These are phyloP conservation scores for Cinnamomum micranthum DNA, from an alignment of 164 flowering plant genomes.

Conservation along the genomic window DNA sequence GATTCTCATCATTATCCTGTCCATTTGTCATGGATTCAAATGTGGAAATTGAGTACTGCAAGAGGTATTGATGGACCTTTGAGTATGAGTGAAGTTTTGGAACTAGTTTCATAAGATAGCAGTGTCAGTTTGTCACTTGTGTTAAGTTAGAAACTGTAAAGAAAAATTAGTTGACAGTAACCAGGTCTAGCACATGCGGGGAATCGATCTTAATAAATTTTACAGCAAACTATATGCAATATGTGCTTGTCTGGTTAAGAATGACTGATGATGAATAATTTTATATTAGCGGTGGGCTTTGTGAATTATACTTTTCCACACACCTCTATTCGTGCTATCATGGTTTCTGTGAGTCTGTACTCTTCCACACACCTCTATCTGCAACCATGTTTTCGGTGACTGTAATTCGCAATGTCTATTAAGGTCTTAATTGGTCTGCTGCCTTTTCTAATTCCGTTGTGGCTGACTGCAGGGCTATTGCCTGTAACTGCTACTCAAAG, in stretches of 20 bases:
- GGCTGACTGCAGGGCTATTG: too few species aligned
- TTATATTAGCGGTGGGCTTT: too few species aligned
- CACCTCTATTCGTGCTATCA: too few species aligned
- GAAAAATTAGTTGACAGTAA: neutral
- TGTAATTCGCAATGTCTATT: too few species aligned
- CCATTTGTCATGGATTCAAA: slow-evolving; percentile 59
- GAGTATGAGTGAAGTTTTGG: neutral
- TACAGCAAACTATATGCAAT: neutral
- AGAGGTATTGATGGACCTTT: neutral
- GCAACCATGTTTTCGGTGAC: too few species aligned
- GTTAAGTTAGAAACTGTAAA: neutral
- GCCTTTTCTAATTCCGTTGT: too few species aligned
- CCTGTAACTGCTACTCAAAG: too few species aligned
- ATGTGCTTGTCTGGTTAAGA: neutral
- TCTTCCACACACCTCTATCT: too few species aligned
- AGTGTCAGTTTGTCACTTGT: neutral
- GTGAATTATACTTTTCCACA: too few species aligned
- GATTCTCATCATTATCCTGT: slow-evolving; percentile 70
- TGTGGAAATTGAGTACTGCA: slow-evolving; percentile 24
- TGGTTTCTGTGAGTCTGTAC: too few species aligned
- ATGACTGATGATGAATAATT: too few species aligned
- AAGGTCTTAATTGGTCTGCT: too few species aligned
- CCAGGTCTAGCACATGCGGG: neutral
- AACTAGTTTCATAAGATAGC: neutral
- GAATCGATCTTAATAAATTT: neutral